Evolutionary conservation across 2,329 filamentous ascomycete species (phyloP).

Genomic region (Exophiala alcalophila): DNA sequence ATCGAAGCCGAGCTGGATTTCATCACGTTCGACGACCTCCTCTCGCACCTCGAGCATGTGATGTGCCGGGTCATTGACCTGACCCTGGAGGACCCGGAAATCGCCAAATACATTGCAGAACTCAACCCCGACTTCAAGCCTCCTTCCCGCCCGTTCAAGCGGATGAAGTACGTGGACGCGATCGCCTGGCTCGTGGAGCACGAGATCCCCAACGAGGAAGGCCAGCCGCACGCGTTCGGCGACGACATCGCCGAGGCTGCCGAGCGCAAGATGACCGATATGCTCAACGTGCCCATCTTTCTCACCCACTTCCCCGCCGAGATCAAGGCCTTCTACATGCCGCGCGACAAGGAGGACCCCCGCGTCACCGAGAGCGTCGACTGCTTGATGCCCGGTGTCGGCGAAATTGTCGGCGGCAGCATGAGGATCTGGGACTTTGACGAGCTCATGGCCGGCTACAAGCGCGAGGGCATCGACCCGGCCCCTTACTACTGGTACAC

Average conservation of each 20-base stretch:
- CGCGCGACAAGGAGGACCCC: constrained; percentile 72
- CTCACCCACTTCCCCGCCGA: constrained; percentile 94
- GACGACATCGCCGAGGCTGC: constrained; percentile 98
- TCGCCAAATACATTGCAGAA: constrained; percentile 70
- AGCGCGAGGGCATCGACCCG: constrained; percentile 79
- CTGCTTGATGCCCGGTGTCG: constrained; percentile 83
- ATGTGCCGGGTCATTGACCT: constrained; percentile 83
- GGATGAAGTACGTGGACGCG: constrained; percentile 92
- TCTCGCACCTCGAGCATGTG: constrained; percentile 80
- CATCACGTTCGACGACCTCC: constrained; percentile 85
- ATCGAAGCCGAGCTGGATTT: constrained; percentile 96
- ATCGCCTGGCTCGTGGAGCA: constrained; percentile 91
- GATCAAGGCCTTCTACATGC: constrained; percentile 99
- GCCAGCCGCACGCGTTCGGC: constrained; percentile 76
- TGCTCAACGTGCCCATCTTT: constrained; percentile 92
- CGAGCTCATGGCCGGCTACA: constrained; percentile 83
- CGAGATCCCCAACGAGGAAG: constrained; percentile 86
- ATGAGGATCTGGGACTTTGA: constrained; percentile 95
- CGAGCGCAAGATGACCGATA: constrained; percentile 94
- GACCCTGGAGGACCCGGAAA: constrained; percentile 68
- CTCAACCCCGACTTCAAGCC: constrained; percentile 88
- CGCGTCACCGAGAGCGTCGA: constrained; percentile 94
- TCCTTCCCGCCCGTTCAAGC: constrained; percentile 81
- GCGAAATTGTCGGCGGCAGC: constrained; percentile 91
- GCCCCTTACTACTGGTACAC: constrained; percentile 97